phyloP scores from a whole-genome alignment of 1,284 basidiomycete species.

The Sanghuangporus weigelae region DNA sequence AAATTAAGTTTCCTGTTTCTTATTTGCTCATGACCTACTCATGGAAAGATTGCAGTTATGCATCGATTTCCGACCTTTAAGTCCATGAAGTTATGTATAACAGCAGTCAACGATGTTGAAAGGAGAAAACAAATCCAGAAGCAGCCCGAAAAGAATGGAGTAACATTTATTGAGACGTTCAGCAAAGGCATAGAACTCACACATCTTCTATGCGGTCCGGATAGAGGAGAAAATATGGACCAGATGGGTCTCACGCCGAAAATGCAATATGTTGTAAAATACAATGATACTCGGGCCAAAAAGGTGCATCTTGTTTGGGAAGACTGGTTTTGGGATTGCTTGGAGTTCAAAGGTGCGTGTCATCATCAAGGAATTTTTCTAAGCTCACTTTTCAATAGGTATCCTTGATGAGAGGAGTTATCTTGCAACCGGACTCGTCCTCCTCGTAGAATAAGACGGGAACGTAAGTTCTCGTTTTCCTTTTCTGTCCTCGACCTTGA shows the following conservation, averaged over 20 bases:
- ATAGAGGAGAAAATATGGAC: conserved; percentile 47
- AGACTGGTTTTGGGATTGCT: conserved; percentile 82
- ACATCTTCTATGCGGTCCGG: conserved; percentile 36
- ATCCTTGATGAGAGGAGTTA: conserved; percentile 52
- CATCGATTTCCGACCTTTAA: conserved; percentile 66
- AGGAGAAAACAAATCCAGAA: conserved; percentile 53
- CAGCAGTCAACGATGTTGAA: conserved; percentile 55
- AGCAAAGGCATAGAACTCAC: conserved; percentile 47
- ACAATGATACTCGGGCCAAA: conserved; percentile 58
- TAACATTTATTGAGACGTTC: conserved; percentile 54
- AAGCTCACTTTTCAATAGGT: conserved; percentile 27
- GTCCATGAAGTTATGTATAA: conserved; percentile 55
- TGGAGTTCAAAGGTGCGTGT: conserved; percentile 54
- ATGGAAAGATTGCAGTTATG: conserved; percentile 42
- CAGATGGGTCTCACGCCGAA: conserved; percentile 30
- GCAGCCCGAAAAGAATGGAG: conserved; percentile 47
- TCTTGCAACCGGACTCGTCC: conserved; percentile 50
- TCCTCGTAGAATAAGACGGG: conserved; percentile 35
- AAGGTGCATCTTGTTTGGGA: conserved; percentile 73
- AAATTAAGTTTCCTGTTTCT: background rate
- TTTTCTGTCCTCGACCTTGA: background rate
- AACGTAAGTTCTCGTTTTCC: conserved; percentile 26
- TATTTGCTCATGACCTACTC: conserved; percentile 1
- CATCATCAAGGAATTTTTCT: conserved; percentile 8
- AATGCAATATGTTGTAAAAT: conserved; percentile 64